Conservation (phyloP, 176 grass and related monocot species). For the Aegilops bicornis region DNA sequence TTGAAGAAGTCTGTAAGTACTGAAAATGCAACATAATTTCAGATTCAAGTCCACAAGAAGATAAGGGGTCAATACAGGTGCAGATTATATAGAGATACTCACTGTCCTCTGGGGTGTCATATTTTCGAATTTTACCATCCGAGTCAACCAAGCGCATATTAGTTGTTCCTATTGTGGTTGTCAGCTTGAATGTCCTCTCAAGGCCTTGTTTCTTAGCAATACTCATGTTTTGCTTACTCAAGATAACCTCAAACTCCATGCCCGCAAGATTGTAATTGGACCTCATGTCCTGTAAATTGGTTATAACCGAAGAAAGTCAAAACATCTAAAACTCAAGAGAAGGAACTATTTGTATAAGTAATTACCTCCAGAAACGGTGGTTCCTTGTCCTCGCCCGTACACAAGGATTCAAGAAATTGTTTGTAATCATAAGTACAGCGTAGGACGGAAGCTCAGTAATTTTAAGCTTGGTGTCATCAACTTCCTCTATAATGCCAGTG, state of each 20-base stretch:
- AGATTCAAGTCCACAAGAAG: not conserved
- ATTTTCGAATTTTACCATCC: conserved; percentile 67
- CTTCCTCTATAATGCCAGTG: conserved; percentile 58
- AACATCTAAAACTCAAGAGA: not conserved
- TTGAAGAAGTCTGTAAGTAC: conserved; percentile 71
- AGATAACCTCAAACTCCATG: conserved; percentile 57
- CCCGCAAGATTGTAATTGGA: conserved; percentile 45
- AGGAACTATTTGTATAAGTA: not conserved
- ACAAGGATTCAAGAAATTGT: conserved; percentile 42
- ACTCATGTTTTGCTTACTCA: conserved; percentile 68
- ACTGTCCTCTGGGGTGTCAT: conserved; percentile 81
- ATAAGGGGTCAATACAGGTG: too few relatives aligned
- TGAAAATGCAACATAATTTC: conserved; percentile 20
- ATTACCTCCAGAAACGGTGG: conserved; percentile 67
- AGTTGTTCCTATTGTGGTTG: conserved; percentile 69
- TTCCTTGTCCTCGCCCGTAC: not conserved
- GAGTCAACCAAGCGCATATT: conserved; percentile 93
- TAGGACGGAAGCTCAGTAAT: conserved; percentile 75
- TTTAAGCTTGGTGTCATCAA: conserved; percentile 42
- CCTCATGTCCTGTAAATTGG: conserved; percentile 33
- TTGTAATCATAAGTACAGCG: conserved; percentile 78
- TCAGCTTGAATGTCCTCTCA: conserved; percentile 77
- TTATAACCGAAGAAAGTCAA: not conserved
- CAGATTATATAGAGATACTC: conserved; percentile 41
- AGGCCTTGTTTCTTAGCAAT: conserved; percentile 71